Base-by-base conservation (phyloP, 2,329 filamentous ascomycete genomes). In the Claviceps pusilla region DNA sequence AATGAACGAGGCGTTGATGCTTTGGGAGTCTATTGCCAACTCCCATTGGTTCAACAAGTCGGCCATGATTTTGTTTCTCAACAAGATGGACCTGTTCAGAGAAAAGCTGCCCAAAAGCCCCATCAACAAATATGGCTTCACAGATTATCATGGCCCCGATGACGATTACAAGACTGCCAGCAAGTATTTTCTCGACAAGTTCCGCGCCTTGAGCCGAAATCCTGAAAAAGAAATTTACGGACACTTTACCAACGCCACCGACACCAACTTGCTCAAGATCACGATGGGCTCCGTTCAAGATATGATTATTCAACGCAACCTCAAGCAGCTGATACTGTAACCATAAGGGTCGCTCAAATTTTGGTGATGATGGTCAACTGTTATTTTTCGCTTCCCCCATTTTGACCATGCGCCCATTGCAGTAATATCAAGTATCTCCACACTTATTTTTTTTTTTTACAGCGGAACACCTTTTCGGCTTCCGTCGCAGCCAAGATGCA, bases 1-100 rank as follows among this genome's bases (percentile, higher is more conserved):
- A 86, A 91, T 90, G 86, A 87, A 89, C 69, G 87, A 91, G 69
- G 86, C 87, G 3, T 74, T 91, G 62, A 90, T 90, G 85, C 76
- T 91, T 19, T 91, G 88, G 75, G 87, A 90, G 67, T 89, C 86
- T 1, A 85, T 91, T 59, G 86, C 86, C 64, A 90, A 90, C 66
- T 89, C 86, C 4, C 86, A 89, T 65, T 91, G 87, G 87, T 91
- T 91, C 71, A 82, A 83, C 62, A 84, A 85, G 61, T 89, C 87
- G 45, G 82, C 86, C 1, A 83, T 90, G 56, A 90, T 91, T 60
- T 78, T 91, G 52, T 91, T 91, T 71, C 76, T 91, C 57, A 91
- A 90, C 76, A 91, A 91, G 73, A 89, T 90, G 73, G 87, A 91
- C 68, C 74, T 90, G 12, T 91, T 91, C 76, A 85, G 81, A 66